Base-by-base conservation (phyloP, 805 yeast genomes). In the Ogataea corticis region DNA sequence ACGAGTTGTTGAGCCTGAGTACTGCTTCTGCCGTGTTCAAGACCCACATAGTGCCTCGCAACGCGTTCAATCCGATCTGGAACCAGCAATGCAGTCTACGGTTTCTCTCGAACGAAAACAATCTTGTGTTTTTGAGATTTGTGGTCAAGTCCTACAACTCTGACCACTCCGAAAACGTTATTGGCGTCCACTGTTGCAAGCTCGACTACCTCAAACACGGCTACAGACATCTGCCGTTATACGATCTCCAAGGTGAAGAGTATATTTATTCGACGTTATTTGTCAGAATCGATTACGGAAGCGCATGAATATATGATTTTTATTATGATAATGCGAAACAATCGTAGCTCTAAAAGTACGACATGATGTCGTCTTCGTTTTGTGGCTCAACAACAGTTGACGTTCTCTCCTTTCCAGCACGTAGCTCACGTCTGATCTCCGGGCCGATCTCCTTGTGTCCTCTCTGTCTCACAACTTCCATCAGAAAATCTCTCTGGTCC, bases 41-140 rank as follows among this genome's bases (percentile, higher is more conserved):
- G 29, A 67, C 79, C 0, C 47, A 60, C 2, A 46, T 54, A 1
- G 75, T 85, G 1, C 59, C 63, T 6, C 81, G 79, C 40, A 90
- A 91, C 65, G 97, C 97, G 0, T 88, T 87, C 66, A 89, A 87
- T 58, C 97, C 97, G 0, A 65, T 75, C 6, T 92, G 97, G 97
- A 79, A 83, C 50, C 73, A 76, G 40, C 62, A 59, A 4, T 74
- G 82, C 49, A 50, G 61, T n/a, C 73, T 83, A 2, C 56, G 56
- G 0, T 53, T 71, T 6, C 61, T 65, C 3, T 62, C 73, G 7
- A 62, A 68, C 35, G 48, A 59, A 5, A 65, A 69, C 44, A 73
- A 77, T 6, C 68, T 85, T 33, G 75, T 80, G 2, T 87, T 87
- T 59, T 49, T 85, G 7, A 68, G 79, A 44, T 71, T 87, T 42